Conservation (phyloP, 176 grass and related monocot genomes). For the Bromus sterilis region DNA sequence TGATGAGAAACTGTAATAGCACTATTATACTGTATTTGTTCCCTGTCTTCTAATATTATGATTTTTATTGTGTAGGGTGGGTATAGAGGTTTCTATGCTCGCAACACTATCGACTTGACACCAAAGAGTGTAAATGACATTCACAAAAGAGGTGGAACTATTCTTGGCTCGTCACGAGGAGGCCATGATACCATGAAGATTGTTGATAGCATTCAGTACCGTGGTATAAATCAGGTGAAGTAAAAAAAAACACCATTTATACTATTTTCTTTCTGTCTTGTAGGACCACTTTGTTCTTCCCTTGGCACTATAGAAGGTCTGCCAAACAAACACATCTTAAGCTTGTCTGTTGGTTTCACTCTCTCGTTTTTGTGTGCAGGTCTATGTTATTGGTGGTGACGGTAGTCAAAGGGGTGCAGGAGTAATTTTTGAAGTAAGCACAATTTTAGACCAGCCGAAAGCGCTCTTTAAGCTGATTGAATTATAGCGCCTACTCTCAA, state of each 20-base stretch:
- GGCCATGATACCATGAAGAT: slow-evolving; percentile 93
- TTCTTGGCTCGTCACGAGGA: slow-evolving; percentile 86
- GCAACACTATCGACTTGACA: slow-evolving; percentile 69
- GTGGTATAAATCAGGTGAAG: slow-evolving; percentile 87
- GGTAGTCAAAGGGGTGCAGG: slow-evolving; percentile 88
- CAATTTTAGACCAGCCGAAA: background rate
- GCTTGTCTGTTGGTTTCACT: background rate
- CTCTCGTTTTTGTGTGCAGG: slow-evolving; percentile 33
- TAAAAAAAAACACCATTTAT: background rate
- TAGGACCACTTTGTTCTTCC: background rate
- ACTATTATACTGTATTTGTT: background rate
- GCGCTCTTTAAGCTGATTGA: background rate
- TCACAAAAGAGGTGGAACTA: slow-evolving; percentile 91
- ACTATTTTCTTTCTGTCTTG: background rate
- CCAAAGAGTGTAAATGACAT: slow-evolving; percentile 80
- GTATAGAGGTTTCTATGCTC: slow-evolving; percentile 86
- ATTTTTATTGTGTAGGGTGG: slow-evolving; percentile 54
- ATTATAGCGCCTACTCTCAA: background rate
- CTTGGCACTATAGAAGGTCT: background rate
- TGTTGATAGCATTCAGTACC: slow-evolving; percentile 92
- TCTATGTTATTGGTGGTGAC: slow-evolving; percentile 94
- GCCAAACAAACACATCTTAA: background rate
- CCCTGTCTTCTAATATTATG: background rate
- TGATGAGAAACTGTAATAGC: background rate
- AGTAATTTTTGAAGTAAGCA: slow-evolving; percentile 84